Base-by-base conservation (phyloP, 2,329 filamentous ascomycete genomes). In the Grosmannia clavigera region DNA sequence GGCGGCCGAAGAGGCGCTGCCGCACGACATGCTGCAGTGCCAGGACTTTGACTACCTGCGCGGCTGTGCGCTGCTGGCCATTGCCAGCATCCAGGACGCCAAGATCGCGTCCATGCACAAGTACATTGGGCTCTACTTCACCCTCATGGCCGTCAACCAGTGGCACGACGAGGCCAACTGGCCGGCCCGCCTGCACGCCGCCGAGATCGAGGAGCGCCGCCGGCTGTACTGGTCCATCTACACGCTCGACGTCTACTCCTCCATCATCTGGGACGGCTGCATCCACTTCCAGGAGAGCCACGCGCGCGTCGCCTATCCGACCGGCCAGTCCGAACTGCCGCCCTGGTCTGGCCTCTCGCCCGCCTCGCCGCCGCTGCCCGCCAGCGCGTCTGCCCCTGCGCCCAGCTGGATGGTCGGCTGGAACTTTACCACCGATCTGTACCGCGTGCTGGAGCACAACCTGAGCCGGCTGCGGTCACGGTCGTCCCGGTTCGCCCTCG, bases 401-500 rank as follows among this genome's bases (percentile, higher is more conserved):
- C 31, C 57, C 27, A 48, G 55, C 60, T 83, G 80, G 80, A 68
- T 83, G 9, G 72, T 74, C 51, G 80, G 80, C 22, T 82, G 78
- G 78, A 83, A 82, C 67, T 81, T 81, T 61, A 78, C 75, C 7
- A 81, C 78, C 0, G 79, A 82, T 64, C 68, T 83, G 0, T 83
- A 82, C 64, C 75, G 79, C 5, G 72, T 82, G 10, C 68, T 83
- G 19, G 80, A 83, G 64, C 78, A 83, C 63, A 75, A 63, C 55
- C 60, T 63, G 5, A 57, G 60, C 60, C 63, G 61, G 58, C 55
- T 63, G 57, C 60, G 63, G 10, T 61, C 61, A 19, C 63, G 61
- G 12, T n/a, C 56, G 10, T 63, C 60, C 16, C 52, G 16, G 14
- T 64, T 64, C 50, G 61, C 60, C 29, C 55, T 63, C 55, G 58